Base-by-base conservation (phyloP, 352 stramenopile genomes). In the Hyaloperonospora arabidopsidis region DNA sequence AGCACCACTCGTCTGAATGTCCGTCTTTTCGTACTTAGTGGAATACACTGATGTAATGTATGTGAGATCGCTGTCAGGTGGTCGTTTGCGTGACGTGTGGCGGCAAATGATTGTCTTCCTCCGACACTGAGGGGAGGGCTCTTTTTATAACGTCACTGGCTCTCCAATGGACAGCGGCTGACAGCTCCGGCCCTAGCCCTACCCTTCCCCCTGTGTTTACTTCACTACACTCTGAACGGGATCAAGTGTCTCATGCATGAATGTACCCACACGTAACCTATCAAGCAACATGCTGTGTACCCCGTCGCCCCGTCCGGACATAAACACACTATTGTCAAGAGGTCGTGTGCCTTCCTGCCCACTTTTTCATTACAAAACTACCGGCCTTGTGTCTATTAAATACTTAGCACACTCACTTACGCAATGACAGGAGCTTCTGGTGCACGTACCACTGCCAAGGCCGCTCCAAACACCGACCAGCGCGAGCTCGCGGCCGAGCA, bases 401-500 rank as follows among this genome's bases (percentile, higher is more conserved):
- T 17, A 8, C 21, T 1, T 32, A 47, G 8, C 12, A 32, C 17
- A 21, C 15, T 21, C 38, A n/a, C 14, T 1, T 22, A 13, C n/a
- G 25, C n/a, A 29, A 90, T 90, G 77, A 82, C 76, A 38, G 88
- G 76, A 1, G 67, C 80, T 6, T 90, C 86, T 57, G 75, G 67
- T 18, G 82, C 77, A 5, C 76, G 80, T 40, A 72, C 63, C 15
- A 68, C 69, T 55, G 71, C 72, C 52, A 88, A 88, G 57, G 72
- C 74, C 70, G 87, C 86, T 12, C 73, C 68, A 52, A 90, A 88
- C 65, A 88, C 82, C 73, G 88, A 90, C 53, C 87, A 90, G 62
- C 79, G 87, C 35, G 76, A 86, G 65, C 80, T 98, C 23, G 96
- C 79, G 22, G 88, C 97, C 57, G 93, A 98, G 68, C 89, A 98